These are phyloP conservation scores for Tetrahymena malaccensis DNA, from an alignment of 73 alveolate species.

Conservation along the genomic window DNA sequence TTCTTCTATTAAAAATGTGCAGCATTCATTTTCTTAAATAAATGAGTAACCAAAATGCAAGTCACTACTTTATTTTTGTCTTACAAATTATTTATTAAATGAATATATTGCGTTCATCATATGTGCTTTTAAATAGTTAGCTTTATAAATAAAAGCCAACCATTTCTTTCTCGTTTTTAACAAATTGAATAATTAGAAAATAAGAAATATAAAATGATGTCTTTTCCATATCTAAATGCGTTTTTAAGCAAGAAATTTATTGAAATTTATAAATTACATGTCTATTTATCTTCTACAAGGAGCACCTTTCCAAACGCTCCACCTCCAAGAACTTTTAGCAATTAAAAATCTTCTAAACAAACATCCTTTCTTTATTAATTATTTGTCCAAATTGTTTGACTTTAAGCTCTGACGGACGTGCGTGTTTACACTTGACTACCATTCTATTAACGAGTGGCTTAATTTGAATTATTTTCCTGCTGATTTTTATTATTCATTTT, in stretches of 20 bases:
- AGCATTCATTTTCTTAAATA: too few species aligned
- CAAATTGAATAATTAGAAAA: too few species aligned
- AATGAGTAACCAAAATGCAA: too few species aligned
- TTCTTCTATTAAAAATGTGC: not conserved
- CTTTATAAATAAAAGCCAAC: not conserved
- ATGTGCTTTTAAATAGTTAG: too few species aligned
- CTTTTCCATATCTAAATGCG: not conserved
- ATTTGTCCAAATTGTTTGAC: conserved; percentile 26
- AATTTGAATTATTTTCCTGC: conserved; percentile 32
- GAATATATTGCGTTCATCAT: too few species aligned
- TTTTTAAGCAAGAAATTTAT: too few species aligned
- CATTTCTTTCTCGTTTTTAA: not conserved
- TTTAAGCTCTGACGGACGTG: not conserved
- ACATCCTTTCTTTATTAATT: conserved; percentile 44
- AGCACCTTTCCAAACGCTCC: conserved; percentile 89
- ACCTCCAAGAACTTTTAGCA: conserved; percentile 71
- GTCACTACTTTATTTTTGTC: too few species aligned
- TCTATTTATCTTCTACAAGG: conserved; percentile 55
- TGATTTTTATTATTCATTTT: conserved; percentile 9
- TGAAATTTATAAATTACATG: conserved; percentile 31
- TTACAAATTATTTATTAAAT: too few species aligned
- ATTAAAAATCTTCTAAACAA: conserved; percentile 57
- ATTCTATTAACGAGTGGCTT: not conserved
- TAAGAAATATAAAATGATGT: not conserved
- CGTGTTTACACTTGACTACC: not conserved